Percentiles rank a stretch among this genome's conserved stretches.
Evolutionary conservation across 2,329 filamentous ascomycete genomes (phyloP).

Genomic region (Didymella pinodella): DNA sequence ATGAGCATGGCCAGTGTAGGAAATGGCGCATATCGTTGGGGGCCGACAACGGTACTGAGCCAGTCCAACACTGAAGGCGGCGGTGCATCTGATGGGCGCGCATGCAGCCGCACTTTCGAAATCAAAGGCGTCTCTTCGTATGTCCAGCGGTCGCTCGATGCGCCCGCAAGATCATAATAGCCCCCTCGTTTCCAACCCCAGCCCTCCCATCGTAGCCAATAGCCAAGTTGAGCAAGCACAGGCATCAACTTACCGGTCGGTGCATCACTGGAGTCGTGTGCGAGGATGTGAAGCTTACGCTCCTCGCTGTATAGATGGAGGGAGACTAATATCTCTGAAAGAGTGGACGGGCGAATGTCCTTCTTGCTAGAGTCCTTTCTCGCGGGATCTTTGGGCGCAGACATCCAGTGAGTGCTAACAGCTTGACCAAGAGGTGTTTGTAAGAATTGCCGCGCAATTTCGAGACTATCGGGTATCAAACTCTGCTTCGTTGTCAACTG

Average conservation of each 20-base stretch:
- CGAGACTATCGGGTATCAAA: slow-evolving; percentile 38
- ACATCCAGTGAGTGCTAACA: slow-evolving; percentile 60
- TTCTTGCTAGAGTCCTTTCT: slow-evolving; percentile 46
- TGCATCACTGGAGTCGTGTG: slow-evolving; percentile 57
- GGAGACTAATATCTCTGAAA: slow-evolving; percentile 72
- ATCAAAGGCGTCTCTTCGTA: slow-evolving; percentile 62
- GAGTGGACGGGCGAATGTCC: slow-evolving; percentile 61
- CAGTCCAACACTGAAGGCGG: slow-evolving; percentile 69
- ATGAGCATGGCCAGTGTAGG: slow-evolving; percentile 50
- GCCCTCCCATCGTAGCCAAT: slow-evolving; percentile 78
- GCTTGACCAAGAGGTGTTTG: slow-evolving; percentile 47
- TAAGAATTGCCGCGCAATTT: slow-evolving; percentile 46
- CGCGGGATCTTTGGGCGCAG: slow-evolving; percentile 45
- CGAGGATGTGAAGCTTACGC: slow-evolving; percentile 75
- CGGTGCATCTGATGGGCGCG: slow-evolving; percentile 54
- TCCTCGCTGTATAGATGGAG: slow-evolving; percentile 92
- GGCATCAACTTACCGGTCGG: slow-evolving; percentile 67
- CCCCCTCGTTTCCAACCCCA: slow-evolving; percentile 64
- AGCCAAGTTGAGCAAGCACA: slow-evolving; percentile 78
- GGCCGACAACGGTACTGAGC: slow-evolving; percentile 46
- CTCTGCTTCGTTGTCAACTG: slow-evolving; percentile 42
- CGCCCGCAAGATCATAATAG: slow-evolving; percentile 69
- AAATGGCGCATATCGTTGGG: slow-evolving; percentile 43
- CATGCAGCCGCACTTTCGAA: slow-evolving; percentile 37
- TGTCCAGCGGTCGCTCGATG: slow-evolving; percentile 60